Base-by-base conservation (phyloP, 257 asterid species). In the Salvia splendens region DNA sequence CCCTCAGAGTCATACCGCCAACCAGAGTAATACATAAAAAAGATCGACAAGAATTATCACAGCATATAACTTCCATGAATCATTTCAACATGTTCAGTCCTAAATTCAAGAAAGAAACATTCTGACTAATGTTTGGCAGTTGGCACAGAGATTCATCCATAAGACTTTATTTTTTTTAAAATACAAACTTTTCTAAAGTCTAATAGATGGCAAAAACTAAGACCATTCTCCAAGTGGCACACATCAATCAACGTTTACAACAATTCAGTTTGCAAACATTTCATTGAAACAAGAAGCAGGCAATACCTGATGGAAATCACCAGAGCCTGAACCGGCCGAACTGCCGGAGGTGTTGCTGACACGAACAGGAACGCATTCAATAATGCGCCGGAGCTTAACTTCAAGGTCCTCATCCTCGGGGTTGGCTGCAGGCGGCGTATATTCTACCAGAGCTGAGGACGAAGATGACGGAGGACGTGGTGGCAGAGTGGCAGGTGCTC, bases 271-370 rank as follows among this genome's bases (percentile, higher is more conserved):
- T 49, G 3, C 11, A 55, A 3, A 64, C 38, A 30, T 41, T 14
- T 3, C 10, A 42, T 15, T 38, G 58, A 65, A 45, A 55, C 45
- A 54, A 66, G 32, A 28, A 36, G 56, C 57, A 63, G n/a, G 24
- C 10, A 47, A 54, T 82, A 94, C 99, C 96, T 94, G 99, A 75
- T 94, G 99, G 75, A 94, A 94, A 72, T 94, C 99, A 6, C 99
- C 99, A 30, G 99, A 94, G 38, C 99, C 99, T 14, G 99, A 90
- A 76, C 99, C 99, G 10, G 99, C 99, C 5, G 99, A 94, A 61
- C 97, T 94, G 33, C 99, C 99, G 20, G 99, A 91, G 24, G 98
- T 86, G 69, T 92, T 92, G 81, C 84, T 92, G 72, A 92, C 95
- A 45, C 99, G 92, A 55, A 91, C 97, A 0, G 99, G 99, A 5